Evolutionary conservation across 768 basidiomycete genomes (phyloP), one percentile per base, ranked within the genome.

Genomic region (Serendipita sp.): DNA sequence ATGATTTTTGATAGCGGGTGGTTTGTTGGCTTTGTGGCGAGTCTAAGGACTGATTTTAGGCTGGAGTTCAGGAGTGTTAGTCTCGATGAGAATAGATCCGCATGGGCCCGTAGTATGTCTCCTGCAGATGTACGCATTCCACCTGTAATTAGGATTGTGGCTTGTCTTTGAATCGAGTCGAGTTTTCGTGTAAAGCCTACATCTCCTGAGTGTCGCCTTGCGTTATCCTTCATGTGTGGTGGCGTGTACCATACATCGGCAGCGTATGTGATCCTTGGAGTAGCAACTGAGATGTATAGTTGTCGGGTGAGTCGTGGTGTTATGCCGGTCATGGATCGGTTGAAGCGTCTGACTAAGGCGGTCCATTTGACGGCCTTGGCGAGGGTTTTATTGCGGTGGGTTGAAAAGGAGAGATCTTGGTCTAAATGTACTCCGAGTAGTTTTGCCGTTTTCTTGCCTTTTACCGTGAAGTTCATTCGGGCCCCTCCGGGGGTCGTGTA

Each of bases 391-490:
- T 55, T 33, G 5, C 40, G 34, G 43, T 73, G 73, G 37, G 68
- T 63, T 13, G 69, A 64, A 66, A 71, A 76, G 0, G 66, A 29
- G 2, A 77, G 66, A 44, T 69, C 68, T 0, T 69, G 53, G 67
- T 76, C 74, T 0, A 75, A 23, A 3, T 67, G 34, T 0, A 77
- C 65, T 0, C 75, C 76, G 0, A 76, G 69, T 63, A 72, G 73
- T 40, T 70, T 72, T 4, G 33, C n/a, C 16, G 1, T 23, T 2
- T 37, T 8, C 23, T 44, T 44, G 0, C 31, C 2, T 1, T 63
- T 27, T 0, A 63, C 23, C 1, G 10, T 16, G 31, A 52, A 52
- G 18, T 52, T 31, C 16, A 6, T 6, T 18, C n/a, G 2, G 10
- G 18, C 16, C 1, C 8, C 8, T 8, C 6, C n/a, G 1, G 8